Evolutionary conservation across 1,139 yeast genomes (phyloP), one percentile per base, ranked within the genome.

Genomic region (Candida tetrigidarum): DNA sequence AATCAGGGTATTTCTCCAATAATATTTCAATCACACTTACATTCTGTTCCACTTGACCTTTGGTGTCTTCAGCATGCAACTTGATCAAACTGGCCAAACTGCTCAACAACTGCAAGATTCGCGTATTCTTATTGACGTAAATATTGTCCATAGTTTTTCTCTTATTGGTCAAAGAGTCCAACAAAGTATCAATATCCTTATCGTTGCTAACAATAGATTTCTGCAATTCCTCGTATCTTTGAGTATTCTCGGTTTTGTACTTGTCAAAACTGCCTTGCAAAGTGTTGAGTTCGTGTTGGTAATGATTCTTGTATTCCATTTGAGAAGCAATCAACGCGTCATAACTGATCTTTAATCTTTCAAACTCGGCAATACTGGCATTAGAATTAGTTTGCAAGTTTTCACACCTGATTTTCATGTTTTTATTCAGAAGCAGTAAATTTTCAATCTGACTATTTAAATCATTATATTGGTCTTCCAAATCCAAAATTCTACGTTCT

Each of bases 271-370:
- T 50, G 5, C 45, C 46, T 11, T 65, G 53, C 44, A 74, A 56
- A 14, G 56, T 55, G 14, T 50, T 49, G 15, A 74, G 46, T 54
- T 74, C 64, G 55, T 58, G 49, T 58, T 66, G 70, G 52, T 81
- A 83, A 51, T 79, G 78, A 16, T 62, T 66, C 53, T 80, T 81
- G 59, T 81, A 83, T 49, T 81, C 82, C 37, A 67, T 65, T 52
- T 83, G 87, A 4, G 84, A 69, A 5, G 78, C 75, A 25, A 78
- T 67, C 25, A 86, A 59, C 0, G 86, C 78, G 53, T 84, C 88
- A 58, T 85, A 84, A 11, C 86, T 81, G 39, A 74, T 76, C 54
- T 82, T 78, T 42, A 82, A 65, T 52, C 86, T 63, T 57, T 82
- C 84, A 46, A 66, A 67, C 58, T 86, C 89, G 2, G 81, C 72